Evolutionary conservation across 768 basidiomycete genomes (phyloP), one percentile per base, ranked within the genome.

Genomic region (Termitomyces sp.): DNA sequence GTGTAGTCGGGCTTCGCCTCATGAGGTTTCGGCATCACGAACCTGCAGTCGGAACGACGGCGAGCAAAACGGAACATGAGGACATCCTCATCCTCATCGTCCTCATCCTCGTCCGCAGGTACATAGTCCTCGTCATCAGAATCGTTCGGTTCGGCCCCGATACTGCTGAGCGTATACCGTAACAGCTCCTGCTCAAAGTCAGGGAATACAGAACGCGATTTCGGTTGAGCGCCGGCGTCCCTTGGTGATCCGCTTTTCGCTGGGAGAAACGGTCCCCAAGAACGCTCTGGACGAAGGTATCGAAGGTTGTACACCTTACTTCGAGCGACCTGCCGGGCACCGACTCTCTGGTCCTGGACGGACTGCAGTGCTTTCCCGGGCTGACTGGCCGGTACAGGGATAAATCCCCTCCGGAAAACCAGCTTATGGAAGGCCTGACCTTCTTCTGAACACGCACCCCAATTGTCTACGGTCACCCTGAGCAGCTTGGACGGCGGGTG

Each of bases 1-100:
- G 70, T 68, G 65, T 82, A 84, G 61, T 84, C 82, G 0, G 78
- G 78, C 15, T 75, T 56, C 10, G 66, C 63, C 23, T 61, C 62
- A 53, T 65, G 63, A 26, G 66, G 66, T 3, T 54, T 53, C 0
- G 64, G 64, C 54, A 52, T 60, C 43, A 60, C 66, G 57, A 43
- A 46, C 21, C 63, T 59, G 28, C 33, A 66, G 54, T 30, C 50
- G 12, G 57, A 30, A 56, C 60, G 60, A 26, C 59, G 55, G 11
- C 46, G 64, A 1, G 41, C 55, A n/a, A 67, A 68, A 15, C 49
- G 60, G 4, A 62, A 56, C 0, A 47, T 58, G 41, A 55, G 54
- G 6, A 57, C 38, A 33, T 50, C 60, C 17, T 55, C 60, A 8
- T 50, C 61, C 3, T 41, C 51, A 2, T 65, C 61, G 5, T 62